Conservation (phyloP, 2,329 filamentous ascomycete genomes). For the Nothophoma quercina region DNA sequence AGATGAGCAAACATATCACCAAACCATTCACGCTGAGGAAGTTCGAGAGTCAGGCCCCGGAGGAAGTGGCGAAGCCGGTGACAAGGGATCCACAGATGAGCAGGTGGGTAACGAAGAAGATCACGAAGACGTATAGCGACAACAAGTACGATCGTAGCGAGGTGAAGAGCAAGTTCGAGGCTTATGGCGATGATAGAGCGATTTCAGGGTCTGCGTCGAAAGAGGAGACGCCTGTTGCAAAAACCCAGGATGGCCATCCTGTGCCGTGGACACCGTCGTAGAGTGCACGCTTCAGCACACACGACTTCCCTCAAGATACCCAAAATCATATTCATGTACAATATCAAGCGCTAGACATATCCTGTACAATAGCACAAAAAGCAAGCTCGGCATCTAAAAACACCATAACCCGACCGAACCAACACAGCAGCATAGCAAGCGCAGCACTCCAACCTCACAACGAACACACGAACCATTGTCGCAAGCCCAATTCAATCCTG, state of each 20-base stretch:
- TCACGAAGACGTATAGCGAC: not conserved
- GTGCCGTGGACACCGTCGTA: not conserved
- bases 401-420: too few species aligned
- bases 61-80: not conserved
- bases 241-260: not conserved
- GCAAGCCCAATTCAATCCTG: too few species aligned
- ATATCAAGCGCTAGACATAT: too few species aligned
- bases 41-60: not conserved
- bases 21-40: not conserved
- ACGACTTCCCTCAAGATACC: not conserved
- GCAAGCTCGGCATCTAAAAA: too few species aligned
- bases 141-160: not conserved
- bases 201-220: not conserved
- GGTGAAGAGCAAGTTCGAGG: not conserved
- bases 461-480: too few species aligned
- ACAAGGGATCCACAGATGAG: not conserved
- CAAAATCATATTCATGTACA: too few species aligned
- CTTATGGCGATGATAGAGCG: not conserved
- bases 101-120: not conserved
- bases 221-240: not conserved
- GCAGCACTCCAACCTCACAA: too few species aligned
- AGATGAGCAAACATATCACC: slow-evolving; percentile 13
- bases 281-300: not conserved
- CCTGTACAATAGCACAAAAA: too few species aligned
- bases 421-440: too few species aligned